phyloP scores from a whole-genome alignment of 768 basidiomycete species.

The Cytidiella melzeri region DNA sequence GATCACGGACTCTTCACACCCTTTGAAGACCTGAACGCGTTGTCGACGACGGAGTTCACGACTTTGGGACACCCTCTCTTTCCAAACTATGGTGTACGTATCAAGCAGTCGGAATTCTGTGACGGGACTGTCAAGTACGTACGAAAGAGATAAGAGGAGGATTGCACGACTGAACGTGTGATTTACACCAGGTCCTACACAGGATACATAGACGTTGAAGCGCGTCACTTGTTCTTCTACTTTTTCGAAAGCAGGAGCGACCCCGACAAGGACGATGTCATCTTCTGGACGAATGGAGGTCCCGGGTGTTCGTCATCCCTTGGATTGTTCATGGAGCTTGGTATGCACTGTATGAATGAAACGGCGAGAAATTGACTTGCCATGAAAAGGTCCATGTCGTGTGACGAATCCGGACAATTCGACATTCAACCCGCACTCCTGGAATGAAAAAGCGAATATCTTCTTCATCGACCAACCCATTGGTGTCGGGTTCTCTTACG shows the following conservation, averaged over 20 bases:
- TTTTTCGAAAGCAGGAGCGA: slow-evolving; percentile 41
- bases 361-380: no score
- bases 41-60: slow-evolving; percentile 18
- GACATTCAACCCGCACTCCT: slow-evolving; percentile 48
- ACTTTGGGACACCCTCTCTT: slow-evolving; percentile 36
- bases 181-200: slow-evolving; percentile 63
- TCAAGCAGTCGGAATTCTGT: slow-evolving; percentile 55
- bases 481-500: slow-evolving; percentile 29
- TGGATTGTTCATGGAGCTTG: slow-evolving; percentile 44
- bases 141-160: no score
- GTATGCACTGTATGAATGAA: slow-evolving; percentile 18
- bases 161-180: no score
- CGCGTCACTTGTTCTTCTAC: slow-evolving; percentile 41
- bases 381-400: slow-evolving; percentile 66
- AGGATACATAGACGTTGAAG: slow-evolving; percentile 65
- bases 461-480: slow-evolving; percentile 36
- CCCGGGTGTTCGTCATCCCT: slow-evolving; percentile 24
- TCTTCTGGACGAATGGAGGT: slow-evolving; percentile 34
- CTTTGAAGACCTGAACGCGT: slow-evolving; percentile 20
- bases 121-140: slow-evolving; percentile 50
- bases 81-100: slow-evolving; percentile 44
- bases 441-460: slow-evolving; percentile 60
- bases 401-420: slow-evolving; percentile 44
- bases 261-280: slow-evolving; percentile 26
- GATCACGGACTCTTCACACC: slow-evolving; percentile 29